Conservation (phyloP, 164 flowering plant genomes). For the Chloranthus sessilifolius region DNA sequence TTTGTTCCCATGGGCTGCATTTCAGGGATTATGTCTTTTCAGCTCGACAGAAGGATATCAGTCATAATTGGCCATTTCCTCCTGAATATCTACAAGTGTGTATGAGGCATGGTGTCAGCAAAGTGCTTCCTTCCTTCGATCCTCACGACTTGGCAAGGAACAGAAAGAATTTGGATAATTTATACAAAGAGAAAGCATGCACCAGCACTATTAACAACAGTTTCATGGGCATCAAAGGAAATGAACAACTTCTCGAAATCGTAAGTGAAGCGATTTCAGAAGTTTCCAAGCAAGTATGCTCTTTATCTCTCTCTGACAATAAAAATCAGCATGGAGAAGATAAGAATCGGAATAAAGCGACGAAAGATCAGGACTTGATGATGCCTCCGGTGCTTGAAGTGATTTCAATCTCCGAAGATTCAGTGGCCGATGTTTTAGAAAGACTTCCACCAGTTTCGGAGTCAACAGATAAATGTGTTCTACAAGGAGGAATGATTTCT, state of each 20-base stretch:
- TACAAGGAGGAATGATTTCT: too few relatives aligned
- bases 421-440: too few relatives aligned
- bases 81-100: slow-evolving; percentile 19
- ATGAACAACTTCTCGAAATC: slow-evolving; percentile 4
- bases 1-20: too few relatives aligned
- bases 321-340: slow-evolving; percentile 13
- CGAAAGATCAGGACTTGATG: too few relatives aligned
- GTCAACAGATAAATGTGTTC: too few relatives aligned
- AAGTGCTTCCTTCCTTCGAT: slow-evolving; percentile 30
- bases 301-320: slow-evolving; percentile 9
- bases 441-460: too few relatives aligned
- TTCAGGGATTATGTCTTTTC: slow-evolving; percentile 25
- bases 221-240: background rate
- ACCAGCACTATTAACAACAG: background rate
- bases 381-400: too few relatives aligned
- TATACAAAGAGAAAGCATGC: slow-evolving; percentile 5
- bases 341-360: background rate
- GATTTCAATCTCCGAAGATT: too few relatives aligned
- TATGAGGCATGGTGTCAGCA: slow-evolving; percentile 20
- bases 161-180: slow-evolving; percentile 3
- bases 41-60: slow-evolving; percentile 20
- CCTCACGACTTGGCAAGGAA: slow-evolving; percentile 3
- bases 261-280: slow-evolving; percentile 8
- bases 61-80: slow-evolving; percentile 29
- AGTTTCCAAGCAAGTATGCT: slow-evolving; percentile 6